Percentiles rank a stretch among this genome's conserved stretches.
These are phyloP conservation scores for Nakaseomyces glabratus DNA, from an alignment of 1,139 yeast species.

Conservation along the genomic window DNA sequence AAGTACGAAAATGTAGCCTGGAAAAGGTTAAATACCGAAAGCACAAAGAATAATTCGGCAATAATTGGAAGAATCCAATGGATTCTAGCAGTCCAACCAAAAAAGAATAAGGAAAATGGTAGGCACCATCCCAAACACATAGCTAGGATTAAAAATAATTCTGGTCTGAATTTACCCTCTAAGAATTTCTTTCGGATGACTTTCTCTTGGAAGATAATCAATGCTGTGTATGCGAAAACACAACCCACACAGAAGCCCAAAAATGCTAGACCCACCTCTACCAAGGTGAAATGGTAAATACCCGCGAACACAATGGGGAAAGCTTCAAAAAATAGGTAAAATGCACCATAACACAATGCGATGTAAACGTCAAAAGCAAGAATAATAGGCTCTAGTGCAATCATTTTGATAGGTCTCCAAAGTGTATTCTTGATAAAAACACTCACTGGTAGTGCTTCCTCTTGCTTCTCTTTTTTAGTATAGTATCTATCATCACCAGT, in stretches of 20 bases:
- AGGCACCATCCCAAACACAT: slow-evolving; percentile 16
- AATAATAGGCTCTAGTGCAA: slow-evolving; percentile 25
- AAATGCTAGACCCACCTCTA: slow-evolving; percentile 19
- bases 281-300: slow-evolving; percentile 37
- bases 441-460: slow-evolving; percentile 39
- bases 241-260: slow-evolving; percentile 23
- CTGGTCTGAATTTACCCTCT: slow-evolving; percentile 16
- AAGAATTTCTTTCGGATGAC: slow-evolving; percentile 12
- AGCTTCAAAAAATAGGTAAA: slow-evolving; percentile 54
- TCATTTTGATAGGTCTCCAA: slow-evolving; percentile 43
- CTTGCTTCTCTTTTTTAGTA: slow-evolving; percentile 40
- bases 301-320: slow-evolving; percentile 47
- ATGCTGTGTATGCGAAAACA: slow-evolving; percentile 13
- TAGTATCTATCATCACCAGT: slow-evolving; percentile 39
- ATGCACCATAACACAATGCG: slow-evolving; percentile 45
- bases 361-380: slow-evolving; percentile 32
- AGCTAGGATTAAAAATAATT: slow-evolving; percentile 13
- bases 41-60: slow-evolving; percentile 36
- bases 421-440: slow-evolving; percentile 41
- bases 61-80: slow-evolving; percentile 41
- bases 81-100: slow-evolving; percentile 39
- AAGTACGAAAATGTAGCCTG: slow-evolving; percentile 33
- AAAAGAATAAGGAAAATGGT: slow-evolving; percentile 17
- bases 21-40: slow-evolving; percentile 37
- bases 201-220: slow-evolving; percentile 12